These are phyloP conservation scores for Cordyceps pruinosa DNA, from an alignment of 2,329 filamentous ascomycete species.

Conservation along the genomic window DNA sequence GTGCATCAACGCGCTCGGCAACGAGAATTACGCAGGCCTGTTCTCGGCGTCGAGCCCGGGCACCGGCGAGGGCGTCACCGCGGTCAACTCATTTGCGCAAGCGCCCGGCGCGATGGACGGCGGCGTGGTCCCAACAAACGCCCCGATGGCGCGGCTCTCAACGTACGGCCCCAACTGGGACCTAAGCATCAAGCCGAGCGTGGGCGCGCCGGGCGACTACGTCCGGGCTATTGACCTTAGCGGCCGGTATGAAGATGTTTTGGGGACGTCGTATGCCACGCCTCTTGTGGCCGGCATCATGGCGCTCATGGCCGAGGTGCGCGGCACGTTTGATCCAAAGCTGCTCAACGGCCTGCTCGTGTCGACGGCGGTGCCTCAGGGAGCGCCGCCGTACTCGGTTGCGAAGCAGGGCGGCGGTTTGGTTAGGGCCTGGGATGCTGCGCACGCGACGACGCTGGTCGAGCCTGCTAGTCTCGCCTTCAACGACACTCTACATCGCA, in stretches of 20 bases:
- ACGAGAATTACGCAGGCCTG: constrained; percentile 37
- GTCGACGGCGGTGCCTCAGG: constrained; percentile 23
- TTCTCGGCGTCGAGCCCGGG: constrained; percentile 44
- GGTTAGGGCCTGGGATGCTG: constrained; percentile 34
- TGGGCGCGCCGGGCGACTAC: constrained; percentile 40
- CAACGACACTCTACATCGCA: constrained; percentile 37
- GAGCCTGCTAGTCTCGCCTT: constrained; percentile 32
- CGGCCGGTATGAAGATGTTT: constrained; percentile 40
- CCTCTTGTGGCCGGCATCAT: constrained; percentile 38
- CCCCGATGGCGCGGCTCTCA: neutral
- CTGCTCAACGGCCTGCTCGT: constrained; percentile 23
- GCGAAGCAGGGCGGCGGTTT: constrained; percentile 37
- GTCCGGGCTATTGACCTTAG: constrained; percentile 30
- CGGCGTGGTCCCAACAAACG: neutral
- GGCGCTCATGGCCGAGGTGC: constrained; percentile 25
- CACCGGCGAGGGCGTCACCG: constrained; percentile 39
- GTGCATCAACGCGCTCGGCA: constrained; percentile 45
- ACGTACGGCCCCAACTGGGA: constrained; percentile 40
- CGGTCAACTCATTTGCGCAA: constrained; percentile 39
- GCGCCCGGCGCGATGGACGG: neutral
- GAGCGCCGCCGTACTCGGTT: constrained; percentile 25
- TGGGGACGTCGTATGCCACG: constrained; percentile 49
- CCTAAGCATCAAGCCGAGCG: constrained; percentile 40
- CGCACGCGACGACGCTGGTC: constrained; percentile 30
- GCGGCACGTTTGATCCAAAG: constrained; percentile 21